phyloP scores from a whole-genome alignment of 805 yeast species.

The Saturnispora mendoncae region DNA sequence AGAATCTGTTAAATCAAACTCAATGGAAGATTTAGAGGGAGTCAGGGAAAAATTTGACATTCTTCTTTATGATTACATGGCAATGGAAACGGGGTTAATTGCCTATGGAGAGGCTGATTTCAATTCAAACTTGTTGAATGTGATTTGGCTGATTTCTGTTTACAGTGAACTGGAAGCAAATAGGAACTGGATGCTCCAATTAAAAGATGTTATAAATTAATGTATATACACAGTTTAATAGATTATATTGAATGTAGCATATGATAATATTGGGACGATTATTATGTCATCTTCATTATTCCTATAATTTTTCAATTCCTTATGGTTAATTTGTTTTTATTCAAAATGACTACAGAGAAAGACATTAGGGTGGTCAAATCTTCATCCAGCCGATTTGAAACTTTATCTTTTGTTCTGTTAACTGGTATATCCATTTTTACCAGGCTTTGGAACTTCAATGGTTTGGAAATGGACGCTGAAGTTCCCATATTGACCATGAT shows the following conservation, averaged over 20 bases:
- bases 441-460: not conserved
- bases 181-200: slow-evolving; percentile 9
- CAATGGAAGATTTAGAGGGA: slow-evolving; percentile 1
- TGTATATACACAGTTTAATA: too few relatives aligned
- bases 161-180: slow-evolving; percentile 10
- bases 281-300: too few relatives aligned
- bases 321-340: too few relatives aligned
- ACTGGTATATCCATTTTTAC: not conserved
- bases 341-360: too few relatives aligned
- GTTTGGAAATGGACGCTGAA: not conserved
- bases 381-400: too few relatives aligned
- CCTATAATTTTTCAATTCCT: too few relatives aligned
- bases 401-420: too few relatives aligned
- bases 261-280: too few relatives aligned
- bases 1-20: not conserved
- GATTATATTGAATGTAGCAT: too few relatives aligned
- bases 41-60: slow-evolving; percentile 8
- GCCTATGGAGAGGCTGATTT: not conserved
- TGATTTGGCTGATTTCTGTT: slow-evolving; percentile 8
- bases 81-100: not conserved
- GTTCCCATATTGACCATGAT: not conserved
- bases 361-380: too few relatives aligned
- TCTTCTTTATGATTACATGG: slow-evolving; percentile 4
- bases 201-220: slow-evolving; percentile 6
- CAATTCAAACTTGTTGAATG: not conserved